Evolutionary conservation across 345 rosid species (phyloP).

Genomic region (Lumnitzera racemosa): DNA sequence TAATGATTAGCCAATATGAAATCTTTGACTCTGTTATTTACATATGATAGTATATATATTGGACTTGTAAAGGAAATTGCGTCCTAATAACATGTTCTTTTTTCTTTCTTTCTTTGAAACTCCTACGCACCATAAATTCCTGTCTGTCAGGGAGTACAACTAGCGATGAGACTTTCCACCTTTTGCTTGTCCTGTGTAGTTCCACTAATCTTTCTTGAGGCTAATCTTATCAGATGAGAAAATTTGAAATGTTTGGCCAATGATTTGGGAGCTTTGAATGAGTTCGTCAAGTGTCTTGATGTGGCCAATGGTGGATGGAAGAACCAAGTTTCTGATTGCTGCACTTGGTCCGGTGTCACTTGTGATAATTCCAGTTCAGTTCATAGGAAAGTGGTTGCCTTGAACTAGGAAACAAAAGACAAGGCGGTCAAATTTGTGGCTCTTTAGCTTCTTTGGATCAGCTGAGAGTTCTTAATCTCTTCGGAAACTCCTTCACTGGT

Average conservation of each 20-base stretch:
- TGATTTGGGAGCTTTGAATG: slow-evolving; percentile 9
- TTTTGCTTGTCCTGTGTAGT: background rate
- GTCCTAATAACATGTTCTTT: no score
- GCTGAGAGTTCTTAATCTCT: slow-evolving; percentile 23
- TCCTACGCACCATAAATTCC: no score
- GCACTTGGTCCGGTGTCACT: slow-evolving; percentile 20
- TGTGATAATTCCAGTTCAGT: slow-evolving; percentile 11
- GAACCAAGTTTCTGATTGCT: slow-evolving; percentile 11
- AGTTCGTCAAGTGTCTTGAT: slow-evolving; percentile 9
- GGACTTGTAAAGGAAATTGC: no score
- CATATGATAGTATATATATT: no score
- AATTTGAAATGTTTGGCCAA: slow-evolving; percentile 5
- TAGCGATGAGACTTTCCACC: no score
- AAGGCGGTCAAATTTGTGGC: slow-evolving; percentile 12
- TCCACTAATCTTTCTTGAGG: slow-evolving; percentile 3
- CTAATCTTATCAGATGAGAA: slow-evolving; percentile 7
- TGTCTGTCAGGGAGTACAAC: no score
- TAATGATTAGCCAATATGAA: no score
- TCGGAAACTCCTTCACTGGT: slow-evolving; percentile 14
- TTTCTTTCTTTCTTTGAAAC: no score
- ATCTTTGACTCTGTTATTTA: no score
- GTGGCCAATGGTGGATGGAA: slow-evolving; percentile 11
- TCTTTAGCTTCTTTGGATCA: slow-evolving; percentile 16
- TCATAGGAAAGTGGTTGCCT: slow-evolving; percentile 15
- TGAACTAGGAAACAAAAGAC: slow-evolving; percentile 18